phyloP scores from a whole-genome alignment of 2,329 filamentous ascomycete genomes.

The Nigrospora sphaerica region DNA sequence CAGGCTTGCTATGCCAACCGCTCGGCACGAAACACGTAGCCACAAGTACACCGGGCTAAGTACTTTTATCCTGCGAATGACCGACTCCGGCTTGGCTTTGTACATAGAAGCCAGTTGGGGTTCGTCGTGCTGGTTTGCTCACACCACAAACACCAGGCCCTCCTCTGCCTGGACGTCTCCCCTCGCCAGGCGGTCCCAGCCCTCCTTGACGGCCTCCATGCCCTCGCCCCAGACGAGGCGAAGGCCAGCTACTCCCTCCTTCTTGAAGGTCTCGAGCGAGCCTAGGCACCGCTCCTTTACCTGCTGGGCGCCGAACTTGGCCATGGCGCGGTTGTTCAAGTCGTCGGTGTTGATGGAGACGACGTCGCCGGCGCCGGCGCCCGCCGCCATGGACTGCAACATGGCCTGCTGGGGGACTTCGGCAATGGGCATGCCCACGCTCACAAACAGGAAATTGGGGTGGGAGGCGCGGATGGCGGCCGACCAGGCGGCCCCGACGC shows the following conservation, averaged over 20 bases:
- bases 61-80: too few relatives aligned
- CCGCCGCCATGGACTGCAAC: neutral
- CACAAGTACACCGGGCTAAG: too few relatives aligned
- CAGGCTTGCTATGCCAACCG: too few relatives aligned
- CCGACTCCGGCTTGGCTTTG: too few relatives aligned
- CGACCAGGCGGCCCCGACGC: slow-evolving; percentile 12
- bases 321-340: slow-evolving; percentile 13
- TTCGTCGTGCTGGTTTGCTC: neutral
- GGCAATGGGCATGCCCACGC: slow-evolving; percentile 11
- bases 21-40: too few relatives aligned
- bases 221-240: slow-evolving; percentile 16
- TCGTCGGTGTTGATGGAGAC: slow-evolving; percentile 12
- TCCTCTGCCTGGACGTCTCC: slow-evolving; percentile 16
- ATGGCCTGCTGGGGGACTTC: slow-evolving; percentile 4
- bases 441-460: slow-evolving; percentile 7
- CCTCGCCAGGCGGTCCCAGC: slow-evolving; percentile 17
- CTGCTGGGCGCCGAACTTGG: slow-evolving; percentile 12
- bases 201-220: slow-evolving; percentile 16
- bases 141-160: slow-evolving; percentile 19
- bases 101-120: too few relatives aligned
- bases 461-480: slow-evolving; percentile 4
- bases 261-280: slow-evolving; percentile 12
- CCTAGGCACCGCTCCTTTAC: slow-evolving; percentile 10
- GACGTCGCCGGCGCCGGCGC: slow-evolving; percentile 1
- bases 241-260: slow-evolving; percentile 13